Conservation (phyloP, 257 asterid species). For the Scutellaria barbata region DNA sequence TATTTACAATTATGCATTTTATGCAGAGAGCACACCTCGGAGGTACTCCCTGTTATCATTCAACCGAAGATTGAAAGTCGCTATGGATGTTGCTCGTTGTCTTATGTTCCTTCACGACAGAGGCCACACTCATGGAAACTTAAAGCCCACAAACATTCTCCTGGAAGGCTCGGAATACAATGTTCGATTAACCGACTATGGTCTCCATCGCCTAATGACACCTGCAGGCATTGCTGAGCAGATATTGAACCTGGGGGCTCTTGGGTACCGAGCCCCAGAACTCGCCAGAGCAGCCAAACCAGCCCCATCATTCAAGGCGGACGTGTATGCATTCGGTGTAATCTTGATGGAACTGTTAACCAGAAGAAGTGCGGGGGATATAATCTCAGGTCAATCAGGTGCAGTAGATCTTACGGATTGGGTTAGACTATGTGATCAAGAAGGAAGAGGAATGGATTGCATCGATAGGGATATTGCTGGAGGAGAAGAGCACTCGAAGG, state of each 20-base stretch:
- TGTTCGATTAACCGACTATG: slow-evolving; percentile 74
- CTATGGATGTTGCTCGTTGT: slow-evolving; percentile 78
- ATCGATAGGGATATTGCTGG: slow-evolving; percentile 84
- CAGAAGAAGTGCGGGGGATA: slow-evolving; percentile 96
- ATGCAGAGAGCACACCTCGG: slow-evolving; percentile 90
- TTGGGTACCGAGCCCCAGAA: slow-evolving; percentile 92
- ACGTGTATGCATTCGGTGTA: slow-evolving; percentile 94
- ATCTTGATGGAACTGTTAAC: slow-evolving; percentile 93
- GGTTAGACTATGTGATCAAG: slow-evolving; percentile 84
- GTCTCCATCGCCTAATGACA: slow-evolving; percentile 96
- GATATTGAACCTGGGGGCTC: slow-evolving; percentile 86
- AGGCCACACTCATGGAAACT: slow-evolving; percentile 92
- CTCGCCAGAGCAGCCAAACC: slow-evolving; percentile 74
- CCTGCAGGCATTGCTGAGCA: slow-evolving; percentile 89
- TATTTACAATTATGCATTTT: neutral
- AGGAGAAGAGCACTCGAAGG: slow-evolving; percentile 74
- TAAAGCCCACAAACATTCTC: slow-evolving; percentile 89
- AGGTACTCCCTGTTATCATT: slow-evolving; percentile 85
- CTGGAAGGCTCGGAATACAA: slow-evolving; percentile 62
- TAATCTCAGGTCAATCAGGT: slow-evolving; percentile 89
- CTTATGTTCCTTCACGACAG: slow-evolving; percentile 79
- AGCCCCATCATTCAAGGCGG: slow-evolving; percentile 77
- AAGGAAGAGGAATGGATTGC: slow-evolving; percentile 93
- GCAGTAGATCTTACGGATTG: slow-evolving; percentile 98
- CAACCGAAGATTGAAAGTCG: slow-evolving; percentile 73